These are phyloP conservation scores for Vigna radiata DNA, from an alignment of 306 rosid genomes.

Conservation along the genomic window DNA sequence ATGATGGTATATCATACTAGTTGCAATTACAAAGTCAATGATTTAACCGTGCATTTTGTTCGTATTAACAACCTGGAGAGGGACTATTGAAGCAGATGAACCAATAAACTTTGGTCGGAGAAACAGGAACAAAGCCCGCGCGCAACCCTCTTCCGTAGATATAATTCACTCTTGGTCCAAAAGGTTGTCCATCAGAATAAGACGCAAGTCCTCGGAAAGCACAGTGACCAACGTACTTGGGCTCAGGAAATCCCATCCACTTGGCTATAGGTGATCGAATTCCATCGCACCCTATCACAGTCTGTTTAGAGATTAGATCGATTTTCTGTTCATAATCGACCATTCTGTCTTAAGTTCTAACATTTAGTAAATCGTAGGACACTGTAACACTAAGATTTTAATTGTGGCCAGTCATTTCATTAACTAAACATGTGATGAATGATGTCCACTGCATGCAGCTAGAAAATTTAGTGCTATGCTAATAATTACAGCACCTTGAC, in stretches of 20 bases:
- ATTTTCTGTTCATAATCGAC: constrained; percentile 13
- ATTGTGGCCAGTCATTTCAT: constrained; percentile 10
- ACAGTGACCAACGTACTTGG: constrained; percentile 74
- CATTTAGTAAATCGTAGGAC: background rate
- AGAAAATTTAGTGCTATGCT: background rate
- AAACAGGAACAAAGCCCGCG: constrained; percentile 86
- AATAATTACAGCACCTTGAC: background rate
- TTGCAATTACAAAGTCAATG: background rate
- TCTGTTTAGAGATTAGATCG: constrained; percentile 51
- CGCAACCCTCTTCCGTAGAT: constrained; percentile 82
- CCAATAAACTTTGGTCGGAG: constrained; percentile 92
- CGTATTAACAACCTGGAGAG: constrained; percentile 64
- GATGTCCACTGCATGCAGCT: background rate
- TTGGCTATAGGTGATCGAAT: constrained; percentile 82
- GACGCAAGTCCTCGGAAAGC: constrained; percentile 80
- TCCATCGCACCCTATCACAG: constrained; percentile 92
- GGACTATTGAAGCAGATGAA: constrained; percentile 83
- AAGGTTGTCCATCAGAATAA: constrained; percentile 74
- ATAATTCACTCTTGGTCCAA: constrained; percentile 65
- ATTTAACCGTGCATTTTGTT: background rate
- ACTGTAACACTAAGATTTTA: background rate
- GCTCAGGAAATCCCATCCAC: constrained; percentile 88
- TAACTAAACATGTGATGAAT: background rate
- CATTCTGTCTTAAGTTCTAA: background rate
- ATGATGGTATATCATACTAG: background rate